Conservation (phyloP, 306 rosid genomes). For the Sophora flavescens region DNA sequence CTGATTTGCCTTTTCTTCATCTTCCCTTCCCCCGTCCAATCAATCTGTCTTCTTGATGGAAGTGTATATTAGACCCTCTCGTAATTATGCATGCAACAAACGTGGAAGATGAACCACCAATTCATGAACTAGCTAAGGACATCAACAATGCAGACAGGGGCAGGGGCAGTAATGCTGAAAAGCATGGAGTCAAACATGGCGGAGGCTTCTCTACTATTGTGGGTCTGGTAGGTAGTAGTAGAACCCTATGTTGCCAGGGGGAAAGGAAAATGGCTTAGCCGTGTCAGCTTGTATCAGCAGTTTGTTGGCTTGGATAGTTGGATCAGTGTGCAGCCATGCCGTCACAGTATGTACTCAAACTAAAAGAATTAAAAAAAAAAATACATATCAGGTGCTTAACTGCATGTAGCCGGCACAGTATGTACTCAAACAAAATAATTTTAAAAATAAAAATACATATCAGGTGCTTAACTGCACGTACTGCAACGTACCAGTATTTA, state of each 20-base stretch:
- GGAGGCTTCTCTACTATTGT: background rate
- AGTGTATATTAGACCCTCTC: constrained; percentile 16
- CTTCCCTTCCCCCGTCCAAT: background rate
- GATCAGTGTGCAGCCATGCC: constrained; percentile 2
- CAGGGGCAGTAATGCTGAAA: background rate
- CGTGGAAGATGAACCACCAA: background rate
- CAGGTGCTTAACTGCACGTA: background rate
- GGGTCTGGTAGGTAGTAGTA: background rate
- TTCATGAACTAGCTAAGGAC: background rate
- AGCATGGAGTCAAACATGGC: background rate
- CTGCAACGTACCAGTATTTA: background rate
- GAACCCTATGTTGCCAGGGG: background rate
- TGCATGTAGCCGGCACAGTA: background rate
- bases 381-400: background rate
- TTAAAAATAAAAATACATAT: background rate
- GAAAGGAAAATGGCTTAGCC: background rate
- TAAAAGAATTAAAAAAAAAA: background rate
- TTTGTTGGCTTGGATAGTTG: background rate
- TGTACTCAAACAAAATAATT: background rate
- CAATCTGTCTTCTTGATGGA: background rate
- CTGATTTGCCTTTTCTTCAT: background rate
- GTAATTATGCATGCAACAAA: background rate
- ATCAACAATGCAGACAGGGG: background rate
- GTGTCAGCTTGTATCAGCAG: background rate
- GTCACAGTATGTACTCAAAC: background rate